These are phyloP conservation scores for Teunomyces lycoperdinae DNA, from an alignment of 805 yeast species.

Conservation along the genomic window DNA sequence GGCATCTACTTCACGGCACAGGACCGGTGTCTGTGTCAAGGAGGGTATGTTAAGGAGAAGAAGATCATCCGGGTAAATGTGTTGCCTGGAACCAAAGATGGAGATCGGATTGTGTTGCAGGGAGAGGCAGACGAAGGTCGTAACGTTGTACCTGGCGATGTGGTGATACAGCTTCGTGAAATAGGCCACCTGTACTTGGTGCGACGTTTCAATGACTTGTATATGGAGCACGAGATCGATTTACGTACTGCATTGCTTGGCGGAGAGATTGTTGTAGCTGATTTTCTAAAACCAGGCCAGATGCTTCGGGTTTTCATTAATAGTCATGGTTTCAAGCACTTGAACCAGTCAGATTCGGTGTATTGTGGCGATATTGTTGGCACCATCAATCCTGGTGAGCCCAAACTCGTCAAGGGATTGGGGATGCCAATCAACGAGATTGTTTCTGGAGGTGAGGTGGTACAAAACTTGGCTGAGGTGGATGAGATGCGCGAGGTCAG, in stretches of 20 bases:
- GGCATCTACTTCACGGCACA: conserved; percentile 23
- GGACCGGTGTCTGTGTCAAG: conserved; percentile 23
- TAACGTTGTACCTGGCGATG: conserved; percentile 63
- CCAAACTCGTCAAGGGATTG: conserved; percentile 46
- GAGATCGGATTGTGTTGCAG: conserved; percentile 50
- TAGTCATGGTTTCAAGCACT: conserved; percentile 27
- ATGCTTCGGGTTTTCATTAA: conserved; percentile 30
- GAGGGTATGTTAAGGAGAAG: conserved; percentile 47
- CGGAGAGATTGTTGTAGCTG: conserved; percentile 41
- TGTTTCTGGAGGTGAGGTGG: conserved; percentile 22
- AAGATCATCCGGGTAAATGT: conserved; percentile 53
- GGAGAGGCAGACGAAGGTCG: conserved; percentile 67
- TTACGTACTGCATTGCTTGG: conserved; percentile 56
- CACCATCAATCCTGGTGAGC: conserved; percentile 45
- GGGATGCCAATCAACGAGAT: conserved; percentile 59
- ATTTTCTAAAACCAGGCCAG: conserved; percentile 32
- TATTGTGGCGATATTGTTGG: conserved; percentile 51
- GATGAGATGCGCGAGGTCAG: conserved; percentile 15
- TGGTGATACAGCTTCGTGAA: conserved; percentile 52
- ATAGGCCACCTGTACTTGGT: conserved; percentile 35
- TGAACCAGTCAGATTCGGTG: conserved; percentile 15
- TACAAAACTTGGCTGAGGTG: conserved; percentile 18
- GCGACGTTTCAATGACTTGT: conserved; percentile 45
- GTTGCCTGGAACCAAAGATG: conserved; percentile 53
- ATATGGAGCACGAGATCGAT: conserved; percentile 45